Evolutionary conservation across 768 basidiomycete genomes (phyloP).

Genomic region (Porphyrellus cyaneotinctus): DNA sequence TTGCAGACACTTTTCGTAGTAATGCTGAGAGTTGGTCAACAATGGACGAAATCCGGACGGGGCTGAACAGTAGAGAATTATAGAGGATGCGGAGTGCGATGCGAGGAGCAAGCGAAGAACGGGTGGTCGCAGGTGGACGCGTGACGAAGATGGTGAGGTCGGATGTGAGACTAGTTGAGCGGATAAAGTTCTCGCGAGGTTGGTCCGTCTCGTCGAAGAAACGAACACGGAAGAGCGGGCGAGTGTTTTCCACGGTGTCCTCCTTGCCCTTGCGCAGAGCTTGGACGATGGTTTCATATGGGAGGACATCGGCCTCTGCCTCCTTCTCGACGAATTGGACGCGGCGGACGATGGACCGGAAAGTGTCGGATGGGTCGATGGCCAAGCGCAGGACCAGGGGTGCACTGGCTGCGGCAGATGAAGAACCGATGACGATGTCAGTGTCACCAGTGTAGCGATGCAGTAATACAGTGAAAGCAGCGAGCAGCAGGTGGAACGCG

Average conservation of each 20-base stretch:
- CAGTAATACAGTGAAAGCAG: slow-evolving; percentile 88
- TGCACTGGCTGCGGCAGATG: slow-evolving; percentile 66
- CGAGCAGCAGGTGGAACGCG: slow-evolving; percentile 85
- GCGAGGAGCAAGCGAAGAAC: slow-evolving; percentile 65
- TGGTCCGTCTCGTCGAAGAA: slow-evolving; percentile 92
- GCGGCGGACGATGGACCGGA: slow-evolving; percentile 82
- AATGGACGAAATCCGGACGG: slow-evolving; percentile 68
- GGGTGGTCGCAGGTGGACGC: slow-evolving; percentile 60
- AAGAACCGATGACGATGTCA: slow-evolving; percentile 88
- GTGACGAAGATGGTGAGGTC: slow-evolving; percentile 91
- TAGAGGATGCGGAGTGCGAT: slow-evolving; percentile 84
- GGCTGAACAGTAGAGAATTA: slow-evolving; percentile 91
- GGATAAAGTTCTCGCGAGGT: slow-evolving; percentile 68
- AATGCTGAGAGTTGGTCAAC: slow-evolving; percentile 83
- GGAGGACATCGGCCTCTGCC: slow-evolving; percentile 75
- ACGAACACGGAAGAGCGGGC: slow-evolving; percentile 86
- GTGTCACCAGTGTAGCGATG: slow-evolving; percentile 96
- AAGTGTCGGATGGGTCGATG: slow-evolving; percentile 81
- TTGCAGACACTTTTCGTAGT: slow-evolving; percentile 62
- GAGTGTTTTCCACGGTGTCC: slow-evolving; percentile 44
- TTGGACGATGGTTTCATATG: slow-evolving; percentile 72
- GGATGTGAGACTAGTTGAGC: slow-evolving; percentile 78
- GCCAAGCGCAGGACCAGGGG: slow-evolving; percentile 83
- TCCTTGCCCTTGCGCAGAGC: slow-evolving; percentile 66
- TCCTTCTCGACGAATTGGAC: slow-evolving; percentile 82